A percentile compares a stretch with the other conserved stretches of the same genome.
Conservation (phyloP, 2,329 filamentous ascomycete species). For the Fusarium sp. region DNA sequence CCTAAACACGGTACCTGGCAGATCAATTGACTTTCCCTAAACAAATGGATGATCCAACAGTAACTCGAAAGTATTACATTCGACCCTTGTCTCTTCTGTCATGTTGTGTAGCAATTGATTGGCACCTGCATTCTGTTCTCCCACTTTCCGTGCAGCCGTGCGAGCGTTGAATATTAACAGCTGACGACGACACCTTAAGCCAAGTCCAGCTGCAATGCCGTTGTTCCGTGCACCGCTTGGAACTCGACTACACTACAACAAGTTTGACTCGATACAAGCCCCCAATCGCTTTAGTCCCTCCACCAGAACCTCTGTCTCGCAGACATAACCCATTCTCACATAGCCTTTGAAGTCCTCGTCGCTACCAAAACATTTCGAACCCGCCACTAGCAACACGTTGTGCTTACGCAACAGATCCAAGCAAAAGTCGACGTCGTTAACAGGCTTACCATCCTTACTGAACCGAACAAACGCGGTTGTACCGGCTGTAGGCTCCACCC, state of each 20-base stretch:
- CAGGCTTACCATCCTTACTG: slow-evolving; percentile 65
- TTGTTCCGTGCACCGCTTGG: slow-evolving; percentile 26
- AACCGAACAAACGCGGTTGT: slow-evolving; percentile 85
- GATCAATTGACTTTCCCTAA: slow-evolving; percentile 27
- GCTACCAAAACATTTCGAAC: slow-evolving; percentile 76
- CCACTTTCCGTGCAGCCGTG: slow-evolving; percentile 29
- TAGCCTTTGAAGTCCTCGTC: slow-evolving; percentile 76
- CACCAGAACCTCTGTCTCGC: slow-evolving; percentile 74
- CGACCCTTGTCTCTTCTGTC: slow-evolving; percentile 16
- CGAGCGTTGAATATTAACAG: slow-evolving; percentile 7
- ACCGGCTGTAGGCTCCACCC: slow-evolving; percentile 80
- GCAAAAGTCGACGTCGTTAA: slow-evolving; percentile 81
- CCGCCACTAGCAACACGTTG: slow-evolving; percentile 80
- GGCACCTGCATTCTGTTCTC: slow-evolving; percentile 19
- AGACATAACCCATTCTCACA: slow-evolving; percentile 81
- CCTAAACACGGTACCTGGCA: slow-evolving; percentile 17
- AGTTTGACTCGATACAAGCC: slow-evolving; percentile 51
- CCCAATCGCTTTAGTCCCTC: slow-evolving; percentile 68
- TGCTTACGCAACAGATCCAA: slow-evolving; percentile 73
- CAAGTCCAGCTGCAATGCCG: slow-evolving; percentile 36
- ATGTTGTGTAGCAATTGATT: slow-evolving; percentile 26
- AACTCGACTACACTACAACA: slow-evolving; percentile 9
- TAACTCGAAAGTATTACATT: slow-evolving; percentile 10
- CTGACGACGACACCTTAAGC: slow-evolving; percentile 44
- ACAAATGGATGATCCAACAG: slow-evolving; percentile 4